Evolutionary conservation across 495 filamentous ascomycete species (phyloP).

Genomic region (Annulohypoxylon maeteangense): DNA sequence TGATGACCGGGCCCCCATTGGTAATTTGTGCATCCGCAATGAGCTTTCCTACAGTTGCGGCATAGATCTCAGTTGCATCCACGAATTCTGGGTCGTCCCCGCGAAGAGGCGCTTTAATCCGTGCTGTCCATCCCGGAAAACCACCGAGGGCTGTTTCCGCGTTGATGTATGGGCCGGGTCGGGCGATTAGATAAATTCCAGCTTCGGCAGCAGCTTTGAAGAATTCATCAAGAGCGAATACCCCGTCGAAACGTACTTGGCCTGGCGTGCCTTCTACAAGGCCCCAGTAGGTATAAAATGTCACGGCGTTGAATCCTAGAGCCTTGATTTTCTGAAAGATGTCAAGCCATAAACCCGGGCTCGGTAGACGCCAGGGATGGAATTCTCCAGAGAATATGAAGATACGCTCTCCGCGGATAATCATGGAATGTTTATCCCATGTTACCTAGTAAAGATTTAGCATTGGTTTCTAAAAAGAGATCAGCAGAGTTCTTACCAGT

Average conservation of each 20-base stretch:
- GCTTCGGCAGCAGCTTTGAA: slow-evolving; percentile 74
- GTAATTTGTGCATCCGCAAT: slow-evolving; percentile 80
- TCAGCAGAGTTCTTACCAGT: not conserved
- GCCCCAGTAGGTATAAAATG: slow-evolving; percentile 81
- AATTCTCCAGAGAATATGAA: slow-evolving; percentile 79
- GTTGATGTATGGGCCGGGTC: slow-evolving; percentile 67
- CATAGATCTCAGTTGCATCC: slow-evolving; percentile 71
- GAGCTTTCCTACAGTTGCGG: slow-evolving; percentile 63
- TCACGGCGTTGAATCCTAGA: slow-evolving; percentile 77
- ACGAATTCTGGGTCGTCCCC: slow-evolving; percentile 69
- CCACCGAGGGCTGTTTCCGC: slow-evolving; percentile 61
- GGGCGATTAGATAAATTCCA: slow-evolving; percentile 78
- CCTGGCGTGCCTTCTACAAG: slow-evolving; percentile 76
- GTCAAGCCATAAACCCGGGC: slow-evolving; percentile 75
- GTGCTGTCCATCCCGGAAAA: slow-evolving; percentile 61
- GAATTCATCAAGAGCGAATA: slow-evolving; percentile 74
- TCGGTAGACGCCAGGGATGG: slow-evolving; percentile 78
- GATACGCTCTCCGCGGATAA: slow-evolving; percentile 74
- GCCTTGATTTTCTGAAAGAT: slow-evolving; percentile 84
- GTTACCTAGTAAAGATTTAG: slow-evolving; percentile 55
- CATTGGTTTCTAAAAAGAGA: not conserved
- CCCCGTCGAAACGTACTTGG: slow-evolving; percentile 72
- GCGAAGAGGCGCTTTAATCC: slow-evolving; percentile 70
- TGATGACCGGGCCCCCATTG: slow-evolving; percentile 78
- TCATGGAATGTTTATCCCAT: slow-evolving; percentile 79